Evolutionary conservation across 768 basidiomycete species (phyloP).

Genomic region (Agrocybe chaxingu): DNA sequence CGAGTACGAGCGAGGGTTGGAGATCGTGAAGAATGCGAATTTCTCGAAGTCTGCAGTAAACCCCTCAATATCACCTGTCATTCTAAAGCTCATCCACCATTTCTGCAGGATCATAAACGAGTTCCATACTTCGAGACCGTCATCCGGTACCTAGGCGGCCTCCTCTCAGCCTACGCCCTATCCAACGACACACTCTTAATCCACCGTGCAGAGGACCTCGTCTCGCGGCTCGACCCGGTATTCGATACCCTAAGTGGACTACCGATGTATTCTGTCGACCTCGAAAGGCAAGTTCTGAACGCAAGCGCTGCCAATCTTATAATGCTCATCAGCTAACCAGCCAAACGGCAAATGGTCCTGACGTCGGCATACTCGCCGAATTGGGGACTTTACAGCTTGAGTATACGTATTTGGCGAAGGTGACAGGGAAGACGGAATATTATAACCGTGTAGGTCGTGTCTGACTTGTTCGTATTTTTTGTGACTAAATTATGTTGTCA

Average conservation of each 20-base stretch:
- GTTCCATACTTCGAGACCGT: conserved; percentile 80
- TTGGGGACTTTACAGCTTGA: conserved; percentile 82
- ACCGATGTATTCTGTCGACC: conserved; percentile 69
- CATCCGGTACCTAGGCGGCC: conserved; percentile 87
- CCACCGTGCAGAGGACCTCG: conserved; percentile 75
- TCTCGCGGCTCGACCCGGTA: conserved; percentile 61
- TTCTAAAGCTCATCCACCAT: neutral
- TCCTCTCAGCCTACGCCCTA: conserved; percentile 80
- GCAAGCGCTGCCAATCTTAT: too few species aligned
- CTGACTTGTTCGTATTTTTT: neutral
- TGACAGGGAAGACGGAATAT: conserved; percentile 68
- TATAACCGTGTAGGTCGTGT: conserved; percentile 45
- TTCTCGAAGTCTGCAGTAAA: conserved; percentile 47
- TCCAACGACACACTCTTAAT: conserved; percentile 62
- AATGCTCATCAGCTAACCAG: neutral
- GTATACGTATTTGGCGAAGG: conserved; percentile 77
- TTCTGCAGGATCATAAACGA: conserved; percentile 14
- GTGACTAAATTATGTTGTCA: conserved; percentile 13
- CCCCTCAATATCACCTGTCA: neutral
- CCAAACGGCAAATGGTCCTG: conserved; percentile 21
- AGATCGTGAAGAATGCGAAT: conserved; percentile 44
- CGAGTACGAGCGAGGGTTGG: conserved; percentile 66
- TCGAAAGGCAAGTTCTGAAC: conserved; percentile 33
- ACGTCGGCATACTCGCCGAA: conserved; percentile 63
- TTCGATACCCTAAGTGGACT: conserved; percentile 72